Conservation (phyloP, 805 yeast species). For the Monosporozyma servazzii region DNA sequence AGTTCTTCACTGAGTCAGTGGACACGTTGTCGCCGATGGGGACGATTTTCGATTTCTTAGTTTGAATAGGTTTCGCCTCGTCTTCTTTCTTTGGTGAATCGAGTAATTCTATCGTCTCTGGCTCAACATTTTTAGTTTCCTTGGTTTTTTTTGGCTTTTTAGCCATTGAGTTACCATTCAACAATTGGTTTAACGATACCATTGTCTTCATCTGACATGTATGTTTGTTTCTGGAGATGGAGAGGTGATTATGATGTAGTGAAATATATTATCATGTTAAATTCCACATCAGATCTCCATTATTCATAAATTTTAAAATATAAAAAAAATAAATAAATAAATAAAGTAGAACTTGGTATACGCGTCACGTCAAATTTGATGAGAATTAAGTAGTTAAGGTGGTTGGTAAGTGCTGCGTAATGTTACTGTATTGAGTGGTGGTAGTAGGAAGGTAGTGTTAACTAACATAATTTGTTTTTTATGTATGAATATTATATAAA, state of each 20-base stretch:
- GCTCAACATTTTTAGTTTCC: not conserved
- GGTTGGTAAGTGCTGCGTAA: too few species aligned
- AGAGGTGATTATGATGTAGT: too few species aligned
- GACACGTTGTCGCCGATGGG: conserved; percentile 7
- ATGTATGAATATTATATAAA: not conserved
- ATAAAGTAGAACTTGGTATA: not conserved
- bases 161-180: conserved; percentile 13
- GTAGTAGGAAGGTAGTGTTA: too few species aligned
- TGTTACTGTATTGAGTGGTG: too few species aligned
- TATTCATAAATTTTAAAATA: not conserved
- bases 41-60: conserved; percentile 1
- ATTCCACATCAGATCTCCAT: not conserved
- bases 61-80: not conserved
- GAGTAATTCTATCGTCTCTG: not conserved
- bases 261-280: too few species aligned
- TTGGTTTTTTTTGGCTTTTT: not conserved
- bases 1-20: conserved; percentile 13
- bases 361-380: not conserved
- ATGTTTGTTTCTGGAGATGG: not conserved
- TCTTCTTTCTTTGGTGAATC: not conserved
- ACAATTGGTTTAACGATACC: conserved; percentile 10
- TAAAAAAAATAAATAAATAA: not conserved
- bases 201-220: conserved; percentile 8
- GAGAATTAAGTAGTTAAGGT: not conserved
- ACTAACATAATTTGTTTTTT: not conserved